Evolutionary conservation across 331 rosid species (phyloP).

Genomic region (Stylosanthes scabra): DNA sequence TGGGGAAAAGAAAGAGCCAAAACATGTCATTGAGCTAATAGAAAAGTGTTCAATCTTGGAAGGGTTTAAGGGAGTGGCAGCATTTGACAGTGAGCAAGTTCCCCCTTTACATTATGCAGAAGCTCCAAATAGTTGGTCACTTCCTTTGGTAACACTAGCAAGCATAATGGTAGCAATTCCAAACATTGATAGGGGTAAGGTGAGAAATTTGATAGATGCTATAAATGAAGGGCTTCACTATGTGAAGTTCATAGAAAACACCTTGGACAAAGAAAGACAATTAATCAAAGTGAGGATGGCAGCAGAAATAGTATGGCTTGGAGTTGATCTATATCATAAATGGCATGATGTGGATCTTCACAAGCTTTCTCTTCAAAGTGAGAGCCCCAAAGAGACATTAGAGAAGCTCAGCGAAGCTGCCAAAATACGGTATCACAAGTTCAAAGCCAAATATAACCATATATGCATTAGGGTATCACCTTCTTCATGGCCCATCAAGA

Average conservation of each 20-base stretch:
- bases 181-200: constrained; percentile 39
- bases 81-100: constrained; percentile 64
- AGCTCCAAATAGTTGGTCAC: constrained; percentile 79
- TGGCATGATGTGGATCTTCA: constrained; percentile 78
- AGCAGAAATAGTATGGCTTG: constrained; percentile 73
- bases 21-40: constrained; percentile 52
- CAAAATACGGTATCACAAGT: constrained; percentile 52
- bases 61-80: constrained; percentile 66
- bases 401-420: constrained; percentile 61
- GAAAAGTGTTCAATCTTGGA: constrained; percentile 57
- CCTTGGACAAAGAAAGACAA: constrained; percentile 55
- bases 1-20: constrained; percentile 71
- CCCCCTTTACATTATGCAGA: constrained; percentile 56
- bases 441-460: constrained; percentile 30
- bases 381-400: constrained; percentile 57
- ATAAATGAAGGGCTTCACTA: constrained; percentile 65
- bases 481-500: constrained; percentile 65
- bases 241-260: constrained; percentile 58
- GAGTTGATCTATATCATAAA: constrained; percentile 72
- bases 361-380: constrained; percentile 56
- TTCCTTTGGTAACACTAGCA: constrained; percentile 79
- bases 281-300: constrained; percentile 55
- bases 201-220: constrained; percentile 47
- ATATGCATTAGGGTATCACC: constrained; percentile 55
- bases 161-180: constrained; percentile 75